Base-by-base conservation (phyloP, 192 early-diverging fungal genomes). In the Umbelopsis sp. region DNA sequence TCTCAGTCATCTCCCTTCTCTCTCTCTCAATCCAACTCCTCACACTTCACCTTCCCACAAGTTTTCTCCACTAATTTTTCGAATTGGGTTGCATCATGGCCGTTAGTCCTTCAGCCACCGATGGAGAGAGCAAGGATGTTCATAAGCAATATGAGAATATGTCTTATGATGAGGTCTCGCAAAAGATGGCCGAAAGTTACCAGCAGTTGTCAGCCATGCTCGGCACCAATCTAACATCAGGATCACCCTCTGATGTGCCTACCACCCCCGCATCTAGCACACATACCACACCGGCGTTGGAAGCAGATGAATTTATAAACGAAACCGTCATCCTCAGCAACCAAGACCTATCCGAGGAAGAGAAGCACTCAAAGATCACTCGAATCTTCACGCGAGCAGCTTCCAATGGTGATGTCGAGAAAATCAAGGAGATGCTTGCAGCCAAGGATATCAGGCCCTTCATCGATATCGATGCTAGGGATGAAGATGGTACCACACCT, bases 401-500 rank as follows among this genome's bases (percentile, higher is more conserved):
- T 38, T 91, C 91, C 32, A 91, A 92, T 77, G 94, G 94, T 45
- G 88, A 96, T 71, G 80, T 86, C 25, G 77, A 80, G 65, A 83
- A 82, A 59, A 82, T 94, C 7, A 77, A 82, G 34, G 83, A 89
- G 22, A 79, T 91, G 77, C 84, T 92, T 74, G 81, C 51, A 73
- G 79, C 62, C 80, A 82, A 34, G 71, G 86, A 66, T 26, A 22
- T 71, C 2, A 25, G 70, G 32, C 50, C 69, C 22, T 89, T 82
- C 81, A 83, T 94, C 52, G 90, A 92, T 75, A 80, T 96, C 20
- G 86, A 98, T 77, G 86, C 83, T 14, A 84, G 85, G 36, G 96
- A 98, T 77, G 91, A 92, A 59, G 91, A 93, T 54, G 96, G 95
- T 25, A 91, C 87, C 36, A 94, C 92, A 6, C 91, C 93, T 12